A percentile compares a stretch with the other conserved stretches of the same genome.
These are phyloP conservation scores for Chaetomiaceae sp. DNA, from an alignment of 2,329 filamentous ascomycete genomes.

Conservation along the genomic window DNA sequence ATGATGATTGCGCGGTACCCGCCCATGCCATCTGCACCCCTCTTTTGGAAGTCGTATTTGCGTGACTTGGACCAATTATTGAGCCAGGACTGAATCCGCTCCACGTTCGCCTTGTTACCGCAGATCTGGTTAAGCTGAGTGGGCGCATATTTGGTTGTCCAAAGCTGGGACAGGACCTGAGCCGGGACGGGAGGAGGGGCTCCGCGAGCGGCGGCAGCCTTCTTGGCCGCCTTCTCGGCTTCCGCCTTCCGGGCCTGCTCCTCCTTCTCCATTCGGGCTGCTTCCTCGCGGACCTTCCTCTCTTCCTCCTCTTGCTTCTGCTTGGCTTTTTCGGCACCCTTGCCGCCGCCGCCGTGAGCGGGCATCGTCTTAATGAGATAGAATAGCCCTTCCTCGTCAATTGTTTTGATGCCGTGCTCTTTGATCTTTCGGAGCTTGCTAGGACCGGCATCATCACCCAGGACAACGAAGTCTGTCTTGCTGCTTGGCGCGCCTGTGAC, in stretches of 20 bases:
- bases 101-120: constrained; percentile 86
- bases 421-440: constrained; percentile 87
- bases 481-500: constrained; percentile 79
- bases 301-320: constrained; percentile 84
- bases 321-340: constrained; percentile 78
- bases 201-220: constrained; percentile 44
- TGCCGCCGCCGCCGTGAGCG: constrained; percentile 79
- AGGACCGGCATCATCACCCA: constrained; percentile 86
- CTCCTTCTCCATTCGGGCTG: constrained; percentile 79
- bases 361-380: constrained; percentile 77
- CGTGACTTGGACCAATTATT: constrained; percentile 74
- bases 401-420: constrained; percentile 77
- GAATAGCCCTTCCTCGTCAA: constrained; percentile 89
- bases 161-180: constrained; percentile 61
- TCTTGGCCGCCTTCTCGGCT: constrained; percentile 48
- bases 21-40: constrained; percentile 80
- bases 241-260: constrained; percentile 58
- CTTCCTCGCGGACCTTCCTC: constrained; percentile 73
- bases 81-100: constrained; percentile 86
- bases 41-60: constrained; percentile 75
- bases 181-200: constrained; percentile 35
- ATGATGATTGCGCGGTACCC: constrained; percentile 86
- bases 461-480: constrained; percentile 90
- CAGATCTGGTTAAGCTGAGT: constrained; percentile 82
- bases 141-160: constrained; percentile 95